A percentile compares a stretch with the other conserved stretches of the same genome.
Evolutionary conservation across 2,329 filamentous ascomycete genomes (phyloP).

Genomic region (Macroventuria anomochaeta): DNA sequence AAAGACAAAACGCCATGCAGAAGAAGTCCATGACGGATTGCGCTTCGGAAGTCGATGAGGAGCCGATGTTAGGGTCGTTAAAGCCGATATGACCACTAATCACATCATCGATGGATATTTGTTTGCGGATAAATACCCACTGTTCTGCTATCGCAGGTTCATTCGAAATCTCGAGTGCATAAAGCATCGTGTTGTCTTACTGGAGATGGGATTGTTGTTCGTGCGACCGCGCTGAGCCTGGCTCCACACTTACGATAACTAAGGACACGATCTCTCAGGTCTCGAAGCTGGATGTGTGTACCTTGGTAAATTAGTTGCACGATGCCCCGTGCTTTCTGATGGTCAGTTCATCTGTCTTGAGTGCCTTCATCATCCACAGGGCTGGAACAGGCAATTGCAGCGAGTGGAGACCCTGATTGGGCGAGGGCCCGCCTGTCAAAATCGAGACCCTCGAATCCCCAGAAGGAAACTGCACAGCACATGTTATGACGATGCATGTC

Average conservation of each 20-base stretch:
- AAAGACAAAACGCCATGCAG: neutral
- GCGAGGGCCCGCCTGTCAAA: neutral
- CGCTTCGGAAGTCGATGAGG: slow-evolving; percentile 15
- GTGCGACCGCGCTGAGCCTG: too few species aligned
- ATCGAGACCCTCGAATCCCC: neutral
- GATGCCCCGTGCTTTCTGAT: too few species aligned
- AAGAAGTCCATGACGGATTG: slow-evolving; percentile 21
- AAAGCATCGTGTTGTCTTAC: too few species aligned
- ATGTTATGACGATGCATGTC: neutral
- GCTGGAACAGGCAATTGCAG: slow-evolving; percentile 3
- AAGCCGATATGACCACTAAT: slow-evolving; percentile 26
- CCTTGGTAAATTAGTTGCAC: too few species aligned
- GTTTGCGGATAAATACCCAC: slow-evolving; percentile 1
- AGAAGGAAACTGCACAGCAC: neutral
- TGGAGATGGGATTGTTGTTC: too few species aligned
- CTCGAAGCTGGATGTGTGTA: too few species aligned
- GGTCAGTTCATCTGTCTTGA: too few species aligned
- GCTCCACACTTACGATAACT: too few species aligned
- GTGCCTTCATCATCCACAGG: too few species aligned
- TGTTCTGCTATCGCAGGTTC: neutral
- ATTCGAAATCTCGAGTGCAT: too few species aligned
- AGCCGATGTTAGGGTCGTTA: slow-evolving; percentile 20
- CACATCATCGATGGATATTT: neutral
- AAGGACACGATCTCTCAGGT: too few species aligned
- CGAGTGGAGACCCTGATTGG: neutral